phyloP scores from a whole-genome alignment of 2,329 filamentous ascomycete species.

The Pestalotiopsis sp. region DNA sequence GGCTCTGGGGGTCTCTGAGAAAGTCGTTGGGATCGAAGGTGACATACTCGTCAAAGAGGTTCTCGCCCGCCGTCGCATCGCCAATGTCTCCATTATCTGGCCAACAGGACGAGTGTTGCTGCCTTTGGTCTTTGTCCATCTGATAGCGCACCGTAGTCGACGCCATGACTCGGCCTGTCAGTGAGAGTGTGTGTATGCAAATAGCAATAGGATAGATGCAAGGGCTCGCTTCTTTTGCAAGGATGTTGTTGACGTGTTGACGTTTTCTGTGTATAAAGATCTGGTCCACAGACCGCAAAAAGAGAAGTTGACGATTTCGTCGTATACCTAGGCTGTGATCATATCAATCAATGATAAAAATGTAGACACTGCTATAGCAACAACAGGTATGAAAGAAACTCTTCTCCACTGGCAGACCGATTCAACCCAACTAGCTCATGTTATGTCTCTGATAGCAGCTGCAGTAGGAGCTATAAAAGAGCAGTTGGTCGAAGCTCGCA shows the following conservation, averaged over 20 bases:
- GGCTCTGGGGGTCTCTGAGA: conserved; percentile 30
- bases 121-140: conserved; percentile 31
- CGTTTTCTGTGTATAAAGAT: background rate
- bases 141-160: conserved; percentile 29
- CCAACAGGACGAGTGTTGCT: conserved; percentile 24
- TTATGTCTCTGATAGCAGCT: conserved; percentile 20
- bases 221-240: background rate
- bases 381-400: conserved; percentile 26
- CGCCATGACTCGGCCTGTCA: conserved; percentile 26
- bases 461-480: conserved; percentile 18
- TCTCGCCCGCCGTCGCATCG: conserved; percentile 22
- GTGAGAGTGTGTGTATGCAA: background rate
- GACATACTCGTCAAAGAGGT: conserved; percentile 35
- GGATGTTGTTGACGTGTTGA: background rate
- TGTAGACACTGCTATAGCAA: conserved; percentile 30
- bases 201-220: conserved; percentile 12
- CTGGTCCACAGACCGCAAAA: background rate
- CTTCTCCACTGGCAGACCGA: conserved; percentile 28
- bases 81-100: conserved; percentile 29
- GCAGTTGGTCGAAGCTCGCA: conserved; percentile 11
- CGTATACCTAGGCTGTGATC: conserved; percentile 23
- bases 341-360: conserved; percentile 31
- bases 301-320: conserved; percentile 19
- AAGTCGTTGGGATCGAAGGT: conserved; percentile 32
- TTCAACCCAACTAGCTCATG: conserved; percentile 16